Base-by-base conservation (phyloP, 495 filamentous ascomycete genomes). In the Penicillium ucsense region DNA sequence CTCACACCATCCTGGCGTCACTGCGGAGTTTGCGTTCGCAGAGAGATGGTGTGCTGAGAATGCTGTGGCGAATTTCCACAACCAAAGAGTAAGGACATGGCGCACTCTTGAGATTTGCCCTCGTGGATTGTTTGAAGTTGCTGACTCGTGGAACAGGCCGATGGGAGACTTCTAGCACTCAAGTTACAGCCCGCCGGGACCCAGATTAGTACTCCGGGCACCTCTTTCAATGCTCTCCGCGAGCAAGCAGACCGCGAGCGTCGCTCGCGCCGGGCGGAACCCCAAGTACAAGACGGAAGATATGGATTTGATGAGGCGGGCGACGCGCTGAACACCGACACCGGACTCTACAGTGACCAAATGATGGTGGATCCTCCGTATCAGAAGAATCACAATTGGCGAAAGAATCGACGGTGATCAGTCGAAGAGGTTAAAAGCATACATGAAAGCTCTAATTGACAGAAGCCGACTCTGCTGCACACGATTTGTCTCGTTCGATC, bases 1-100 rank as follows among this genome's bases (percentile, higher is more conserved):
- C 10, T 80, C 80, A 40, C 73, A 80, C 6, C 63, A 71, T 10
- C 91, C 92, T 0, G 82, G 81, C 4, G 88, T 97, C 31, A 87
- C 88, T 38, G 89, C 85, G 8, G 91, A 97, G 63, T 80, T 96
- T 47, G 73, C 83, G 3, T 94, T 94, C 60, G 78, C 80, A 44
- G 83, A 83, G 41, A 88, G 81, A 57, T 79, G 80, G 43, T 82
- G 79, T 20, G 92, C 88, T 1, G 86, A 95, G 51, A 81, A 75
- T 35, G 84, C 88, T 4, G 83, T 98, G 49, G 76, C 78, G 37
- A 87, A 80, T 8, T 95, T 94, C 63, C 84, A 98, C 65, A 85
- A 88, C 54, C 83, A 94, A 61, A 86, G 79, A 62, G 91, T 94
- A 66, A 56, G 75, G 45, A 2, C 20, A 9, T 30, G 2, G 37